Evolutionary conservation across 2,329 filamentous ascomycete species (phyloP).

Genomic region (Beauveria asiatica): DNA sequence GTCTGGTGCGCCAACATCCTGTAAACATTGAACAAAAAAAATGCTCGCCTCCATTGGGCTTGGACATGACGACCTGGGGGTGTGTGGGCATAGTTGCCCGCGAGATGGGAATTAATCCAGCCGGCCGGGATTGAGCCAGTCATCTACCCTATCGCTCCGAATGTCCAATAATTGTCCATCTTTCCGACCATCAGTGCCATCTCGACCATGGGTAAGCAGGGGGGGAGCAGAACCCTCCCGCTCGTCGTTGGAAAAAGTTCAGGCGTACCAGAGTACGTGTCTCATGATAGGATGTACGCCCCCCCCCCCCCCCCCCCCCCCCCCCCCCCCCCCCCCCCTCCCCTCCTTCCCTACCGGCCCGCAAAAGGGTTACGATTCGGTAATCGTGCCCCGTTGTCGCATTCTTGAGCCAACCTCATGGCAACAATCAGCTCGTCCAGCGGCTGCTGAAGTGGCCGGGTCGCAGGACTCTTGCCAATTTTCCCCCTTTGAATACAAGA

Average conservation of each 20-base stretch:
- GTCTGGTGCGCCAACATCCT: background rate
- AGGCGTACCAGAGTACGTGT: background rate
- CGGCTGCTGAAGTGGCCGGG: too few species aligned
- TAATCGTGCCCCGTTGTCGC: conserved; percentile 11
- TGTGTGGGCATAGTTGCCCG: background rate
- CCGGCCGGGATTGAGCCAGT: background rate
- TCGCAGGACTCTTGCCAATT: background rate
- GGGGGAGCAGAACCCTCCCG: background rate
- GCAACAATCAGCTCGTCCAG: background rate
- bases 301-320: background rate
- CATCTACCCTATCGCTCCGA: too few species aligned
- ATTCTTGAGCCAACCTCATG: conserved; percentile 10
- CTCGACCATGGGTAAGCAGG: background rate
- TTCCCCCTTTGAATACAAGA: background rate
- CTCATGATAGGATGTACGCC: background rate
- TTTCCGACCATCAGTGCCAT: background rate
- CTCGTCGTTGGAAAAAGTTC: background rate
- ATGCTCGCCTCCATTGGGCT: background rate
- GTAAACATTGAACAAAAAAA: conserved; percentile 1
- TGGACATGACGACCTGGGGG: background rate
- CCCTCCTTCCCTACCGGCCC: background rate
- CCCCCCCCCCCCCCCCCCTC: background rate
- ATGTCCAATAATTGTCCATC: background rate
- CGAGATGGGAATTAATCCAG: background rate
- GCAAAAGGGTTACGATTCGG: conserved; percentile 11